These are phyloP conservation scores for Rauvolfia tetraphylla DNA, from an alignment of 257 asterid species.

Conservation along the genomic window DNA sequence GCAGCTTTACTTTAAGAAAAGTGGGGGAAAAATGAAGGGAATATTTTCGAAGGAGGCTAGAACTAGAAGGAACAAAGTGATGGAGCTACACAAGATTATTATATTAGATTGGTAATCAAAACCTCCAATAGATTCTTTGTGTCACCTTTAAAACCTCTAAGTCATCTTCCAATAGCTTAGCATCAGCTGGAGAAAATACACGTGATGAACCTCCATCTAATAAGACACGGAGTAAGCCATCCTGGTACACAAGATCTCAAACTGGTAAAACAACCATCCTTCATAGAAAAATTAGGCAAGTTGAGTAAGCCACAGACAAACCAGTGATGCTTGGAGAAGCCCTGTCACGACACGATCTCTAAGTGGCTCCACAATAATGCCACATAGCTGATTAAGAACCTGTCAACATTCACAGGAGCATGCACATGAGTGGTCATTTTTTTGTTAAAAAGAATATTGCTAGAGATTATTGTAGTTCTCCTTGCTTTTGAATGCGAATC, in stretches of 20 bases:
- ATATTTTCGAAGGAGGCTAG: background rate
- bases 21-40: background rate
- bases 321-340: conserved; percentile 96
- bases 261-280: conserved; percentile 4
- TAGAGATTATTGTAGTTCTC: background rate
- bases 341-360: conserved; percentile 97
- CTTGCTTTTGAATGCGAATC: background rate
- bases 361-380: conserved; percentile 79
- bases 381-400: conserved; percentile 91
- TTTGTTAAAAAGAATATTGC: conserved; percentile 31
- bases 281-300: background rate
- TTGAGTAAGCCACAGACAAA: conserved; percentile 15
- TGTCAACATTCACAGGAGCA: conserved; percentile 29
- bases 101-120: background rate
- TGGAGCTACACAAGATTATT: background rate
- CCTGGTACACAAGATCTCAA: conserved; percentile 41
- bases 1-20: background rate
- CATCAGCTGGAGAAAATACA: conserved; percentile 62
- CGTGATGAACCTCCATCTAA: conserved; percentile 94
- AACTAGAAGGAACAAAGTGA: background rate
- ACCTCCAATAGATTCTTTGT: background rate
- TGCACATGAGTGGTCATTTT: background rate
- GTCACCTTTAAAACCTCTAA: conserved; percentile 82
- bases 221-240: conserved; percentile 80
- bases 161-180: conserved; percentile 84